Base-by-base conservation (phyloP, 495 filamentous ascomycete species). In the Aspergillus homomorphus region DNA sequence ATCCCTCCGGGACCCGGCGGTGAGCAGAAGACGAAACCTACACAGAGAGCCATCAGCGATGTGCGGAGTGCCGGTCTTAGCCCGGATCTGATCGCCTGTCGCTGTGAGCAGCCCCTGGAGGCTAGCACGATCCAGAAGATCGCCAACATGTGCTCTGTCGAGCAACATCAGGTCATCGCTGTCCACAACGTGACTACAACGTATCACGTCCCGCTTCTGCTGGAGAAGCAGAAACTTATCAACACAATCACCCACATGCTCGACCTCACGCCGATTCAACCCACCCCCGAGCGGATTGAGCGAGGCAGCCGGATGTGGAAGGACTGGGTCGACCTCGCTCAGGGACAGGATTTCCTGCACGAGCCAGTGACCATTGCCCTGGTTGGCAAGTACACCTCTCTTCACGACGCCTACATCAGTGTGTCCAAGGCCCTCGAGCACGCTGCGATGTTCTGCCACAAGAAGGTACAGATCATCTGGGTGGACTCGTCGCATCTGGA, bases 1-100 rank as follows among this genome's bases (percentile, higher is more conserved):
- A 77, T 84, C 10, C 48, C 48, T 3, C 48, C 48, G 0, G 48
- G 48, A 51, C 48, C 48, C 28, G 66, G 72, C 8, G 60, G 49
- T 18, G 94, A 98, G 76, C 84, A 94, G 74, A 98, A 98, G 85
- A 97, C 91, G 15, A 98, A 98, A 73, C 94, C 94, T 0, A 98
- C 94, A 0, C 94, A 98, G 70, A 81, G 88, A 60, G 90, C 94
- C 38, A 91, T 96, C 69, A 87, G 85, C 62, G 84, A 89, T 60
- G 87, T 89, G 42, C 82, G 92, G 48, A 89, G 84, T 60, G 86
- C 87, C 61, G 93, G 94, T 64, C 70, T 98, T 56, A 85, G 84
- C 56, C 94, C 94, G 12, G 94, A 98, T 70, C 71, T 96, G 63
- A 94, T 97, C 73, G 94, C 95, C 8, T 98, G 95, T 69, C 90